Conservation (phyloP, 305 asterid genomes). For the Plantago coronopus region DNA sequence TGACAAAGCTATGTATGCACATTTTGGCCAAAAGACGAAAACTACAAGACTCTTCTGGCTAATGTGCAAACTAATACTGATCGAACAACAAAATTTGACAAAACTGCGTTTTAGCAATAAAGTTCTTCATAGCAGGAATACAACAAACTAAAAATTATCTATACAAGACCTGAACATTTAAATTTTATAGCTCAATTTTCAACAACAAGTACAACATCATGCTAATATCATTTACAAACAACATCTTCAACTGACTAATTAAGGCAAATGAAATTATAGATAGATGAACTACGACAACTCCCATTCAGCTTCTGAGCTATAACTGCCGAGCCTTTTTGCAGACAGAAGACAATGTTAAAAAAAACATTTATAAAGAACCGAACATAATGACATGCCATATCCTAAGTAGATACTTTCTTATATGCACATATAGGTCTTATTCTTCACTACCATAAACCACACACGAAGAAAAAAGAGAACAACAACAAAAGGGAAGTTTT, state of each 20-base stretch:
- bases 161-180: too few species aligned
- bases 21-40: too few species aligned
- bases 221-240: too few species aligned
- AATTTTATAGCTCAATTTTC: too few species aligned
- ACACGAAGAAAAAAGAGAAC: too few species aligned
- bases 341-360: background rate
- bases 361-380: background rate
- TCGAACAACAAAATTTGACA: background rate
- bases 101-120: background rate
- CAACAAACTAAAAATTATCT: too few species aligned
- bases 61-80: background rate
- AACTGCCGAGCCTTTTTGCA: background rate
- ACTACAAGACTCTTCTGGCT: background rate
- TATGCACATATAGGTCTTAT: background rate
- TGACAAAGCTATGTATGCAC: too few species aligned
- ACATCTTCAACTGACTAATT: too few species aligned
- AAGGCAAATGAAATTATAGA: too few species aligned
- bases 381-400: background rate
- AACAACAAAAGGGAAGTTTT: background rate
- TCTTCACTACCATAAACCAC: background rate
- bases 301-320: background rate
- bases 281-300: too few species aligned
- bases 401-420: slow-evolving; percentile 5
- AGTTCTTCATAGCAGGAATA: background rate
- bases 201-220: too few species aligned